These are phyloP conservation scores for Metschnikowia cerradonensis DNA, from an alignment of 805 yeast species.

Conservation along the genomic window DNA sequence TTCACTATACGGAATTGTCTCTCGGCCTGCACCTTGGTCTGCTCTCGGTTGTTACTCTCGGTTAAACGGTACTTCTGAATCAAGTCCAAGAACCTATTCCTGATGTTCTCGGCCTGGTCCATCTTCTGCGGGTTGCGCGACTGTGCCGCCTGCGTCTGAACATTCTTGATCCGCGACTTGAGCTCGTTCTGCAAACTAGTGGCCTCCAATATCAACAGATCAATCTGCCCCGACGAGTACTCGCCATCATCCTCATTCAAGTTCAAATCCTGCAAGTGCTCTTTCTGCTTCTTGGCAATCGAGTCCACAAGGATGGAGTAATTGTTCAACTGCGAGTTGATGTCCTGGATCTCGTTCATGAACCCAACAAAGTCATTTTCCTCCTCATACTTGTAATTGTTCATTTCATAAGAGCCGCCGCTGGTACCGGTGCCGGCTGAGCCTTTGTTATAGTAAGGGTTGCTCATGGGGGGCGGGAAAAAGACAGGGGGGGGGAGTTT, in stretches of 20 bases:
- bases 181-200: conserved; percentile 70
- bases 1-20: conserved; percentile 89
- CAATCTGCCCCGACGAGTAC: conserved; percentile 69
- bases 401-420: conserved; percentile 14
- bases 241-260: conserved; percentile 56
- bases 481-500: too few species aligned
- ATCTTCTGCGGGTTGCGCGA: conserved; percentile 67
- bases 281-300: conserved; percentile 66
- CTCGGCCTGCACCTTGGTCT: conserved; percentile 81
- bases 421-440: conserved; percentile 4
- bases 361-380: conserved; percentile 57
- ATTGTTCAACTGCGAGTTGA: conserved; percentile 65
- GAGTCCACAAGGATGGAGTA: conserved; percentile 66
- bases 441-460: conserved; percentile 25
- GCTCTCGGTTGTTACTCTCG: conserved; percentile 82
- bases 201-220: conserved; percentile 72
- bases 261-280: conserved; percentile 68
- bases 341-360: conserved; percentile 57
- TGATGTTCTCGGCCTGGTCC: conserved; percentile 85
- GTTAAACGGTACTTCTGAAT: conserved; percentile 84
- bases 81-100: conserved; percentile 77
- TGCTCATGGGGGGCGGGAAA: conserved; percentile 25
- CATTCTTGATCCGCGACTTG: conserved; percentile 70
- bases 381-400: conserved; percentile 25
- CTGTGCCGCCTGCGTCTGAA: conserved; percentile 64